Evolutionary conservation across 2,329 filamentous ascomycete genomes (phyloP), one percentile per base, ranked within the genome.

Genomic region (Epichloe bromicola): DNA sequence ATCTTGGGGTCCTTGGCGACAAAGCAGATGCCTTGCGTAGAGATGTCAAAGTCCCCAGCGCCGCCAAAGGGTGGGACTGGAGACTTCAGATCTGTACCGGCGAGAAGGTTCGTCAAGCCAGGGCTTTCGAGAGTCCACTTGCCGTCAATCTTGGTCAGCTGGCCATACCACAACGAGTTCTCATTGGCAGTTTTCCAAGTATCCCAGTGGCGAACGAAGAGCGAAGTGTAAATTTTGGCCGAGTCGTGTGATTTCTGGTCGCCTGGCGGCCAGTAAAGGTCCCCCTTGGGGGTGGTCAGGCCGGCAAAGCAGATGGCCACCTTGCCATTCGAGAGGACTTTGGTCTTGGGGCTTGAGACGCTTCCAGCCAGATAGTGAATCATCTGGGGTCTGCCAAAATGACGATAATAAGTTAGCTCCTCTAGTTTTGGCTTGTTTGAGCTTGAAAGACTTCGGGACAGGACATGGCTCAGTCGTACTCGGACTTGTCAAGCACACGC

Each of bases 151-250:
- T 70, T 71, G 56, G 66, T 70, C 46, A 93, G 64, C 5, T 76
- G 75, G 34, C 82, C 82, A 33, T 87, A 86, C 74, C 84, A 93
- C 30, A 95, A 74, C 2, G 84, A 77, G 59, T 82, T 84, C 54
- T 76, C 80, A 59, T 86, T 82, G 44, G 82, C 76, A 1, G 77
- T 80, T 26, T 82, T 72, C 68, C 84, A 94, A n/a, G 75, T 67
- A 63, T 94, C 87, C 88, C 88, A 94, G 61, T 94, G 86, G 14
- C 88, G 79, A 30, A 87, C 85, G 60, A 87, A 93, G 26, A 90
- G 77, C 46, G 77, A 79, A 19, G 79, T 80, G 65, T 93, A 93
- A 20, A 88, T 75, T 59, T 78, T 82, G 30, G 80, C 88, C 3
- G 79, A 78, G 19, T 83, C 83, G 23, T 73, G 67, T 2, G 77